Percentiles rank a stretch among this genome's conserved stretches.
phyloP scores from a whole-genome alignment of 2,329 filamentous ascomycete genomes.

The Verticillium dahliae region DNA sequence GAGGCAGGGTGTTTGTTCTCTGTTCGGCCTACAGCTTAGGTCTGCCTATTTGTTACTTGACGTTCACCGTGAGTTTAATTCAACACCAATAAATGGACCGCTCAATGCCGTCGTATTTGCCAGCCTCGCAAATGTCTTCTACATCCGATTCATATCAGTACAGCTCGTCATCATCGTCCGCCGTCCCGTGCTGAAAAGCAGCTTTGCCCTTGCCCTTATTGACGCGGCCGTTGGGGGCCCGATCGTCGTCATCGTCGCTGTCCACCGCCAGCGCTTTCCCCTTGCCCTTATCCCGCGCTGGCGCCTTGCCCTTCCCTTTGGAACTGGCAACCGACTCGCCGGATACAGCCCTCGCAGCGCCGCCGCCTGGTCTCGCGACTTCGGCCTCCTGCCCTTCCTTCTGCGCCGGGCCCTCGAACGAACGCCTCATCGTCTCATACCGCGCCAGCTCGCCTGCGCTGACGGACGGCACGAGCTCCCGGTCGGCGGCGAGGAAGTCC shows the following conservation, averaged over 20 bases:
- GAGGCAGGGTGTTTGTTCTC: not conserved
- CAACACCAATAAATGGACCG: not conserved
- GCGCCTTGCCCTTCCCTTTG: slow-evolving; percentile 29
- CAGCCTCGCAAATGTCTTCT: not conserved
- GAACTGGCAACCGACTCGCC: slow-evolving; percentile 19
- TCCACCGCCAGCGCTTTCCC: slow-evolving; percentile 26
- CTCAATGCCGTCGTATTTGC: not conserved
- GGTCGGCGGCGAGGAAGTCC: slow-evolving; percentile 77
- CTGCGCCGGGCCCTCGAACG: slow-evolving; percentile 62
- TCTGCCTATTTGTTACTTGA: not conserved
- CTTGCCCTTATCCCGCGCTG: slow-evolving; percentile 28
- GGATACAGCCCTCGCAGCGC: slow-evolving; percentile 12
- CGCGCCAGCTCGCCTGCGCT: slow-evolving; percentile 87
- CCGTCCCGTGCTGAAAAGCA: slow-evolving; percentile 45
- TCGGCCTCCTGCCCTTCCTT: slow-evolving; percentile 6
- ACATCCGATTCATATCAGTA: slow-evolving; percentile 31
- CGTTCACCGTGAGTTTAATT: not conserved
- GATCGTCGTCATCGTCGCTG: slow-evolving; percentile 23
- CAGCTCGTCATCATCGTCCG: slow-evolving; percentile 49
- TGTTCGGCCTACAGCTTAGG: not conserved
- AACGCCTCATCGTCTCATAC: slow-evolving; percentile 75
- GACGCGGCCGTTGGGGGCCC: slow-evolving; percentile 6
- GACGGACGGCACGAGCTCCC: slow-evolving; percentile 87
- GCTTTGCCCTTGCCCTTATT: slow-evolving; percentile 52
- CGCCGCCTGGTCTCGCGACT: not conserved